Evolutionary conservation across 176 grass and related monocot species (phyloP), one percentile per base, ranked within the genome.

Genomic region (Ensete ventricosum): DNA sequence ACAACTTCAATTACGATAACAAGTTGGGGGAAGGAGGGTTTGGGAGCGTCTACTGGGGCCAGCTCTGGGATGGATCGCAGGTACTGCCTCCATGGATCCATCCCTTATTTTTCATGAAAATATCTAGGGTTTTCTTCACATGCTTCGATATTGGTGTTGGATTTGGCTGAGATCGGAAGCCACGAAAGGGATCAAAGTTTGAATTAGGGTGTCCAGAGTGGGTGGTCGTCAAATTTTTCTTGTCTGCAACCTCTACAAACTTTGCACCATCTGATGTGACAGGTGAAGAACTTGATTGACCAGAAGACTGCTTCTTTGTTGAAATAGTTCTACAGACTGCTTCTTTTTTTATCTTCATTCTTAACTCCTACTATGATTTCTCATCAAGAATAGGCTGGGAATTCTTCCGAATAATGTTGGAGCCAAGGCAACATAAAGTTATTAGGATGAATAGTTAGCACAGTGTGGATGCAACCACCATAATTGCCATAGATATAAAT

Each of bases 1-100:
- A 96, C 84, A 92, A 84, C 52, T 96, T 96, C 77, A 96, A 96
- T 84, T 96, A 96, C 14, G 93, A 96, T 11, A 96, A 96, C 78
- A 96, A 96, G 84, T 81, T 96, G 1, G 93, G 93, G 2, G 89
- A 96, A 72, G 93, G 93, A 52, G 93, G 89, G 52, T 96, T 96
- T 11, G 93, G 93, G 16, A 96, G 89, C 60, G 93, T 96, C 50
- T 96, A 96, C 60, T 96, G 93, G 93, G 93, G 93, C 76, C 89
- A 92, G 85, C 93, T 96, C 29, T 92, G 87, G 89, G 89, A 92
- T 59, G 93, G 93, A 66, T 88, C 93, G 69, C 93, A 96, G 89
- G 93, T 96, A 77, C 52, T 43, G 67, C 8, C 51, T 70, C 43
- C 43, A 0, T 19, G 67, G 8, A 70, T 70, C 34, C 3, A 70